These are phyloP conservation scores for Astragalus glycyphyllos DNA, from an alignment of 306 rosid genomes.

Conservation along the genomic window DNA sequence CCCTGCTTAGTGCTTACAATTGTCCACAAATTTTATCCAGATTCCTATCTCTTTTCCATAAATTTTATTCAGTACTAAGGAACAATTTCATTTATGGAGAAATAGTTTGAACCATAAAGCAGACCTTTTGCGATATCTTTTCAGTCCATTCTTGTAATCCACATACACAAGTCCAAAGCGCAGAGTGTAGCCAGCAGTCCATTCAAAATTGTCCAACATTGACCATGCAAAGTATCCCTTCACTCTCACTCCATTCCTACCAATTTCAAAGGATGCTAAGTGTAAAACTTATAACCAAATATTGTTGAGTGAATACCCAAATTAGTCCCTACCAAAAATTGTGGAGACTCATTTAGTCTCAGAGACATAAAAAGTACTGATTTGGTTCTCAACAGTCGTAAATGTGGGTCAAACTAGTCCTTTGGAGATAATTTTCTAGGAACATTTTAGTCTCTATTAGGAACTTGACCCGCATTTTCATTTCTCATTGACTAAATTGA, in stretches of 20 bases:
- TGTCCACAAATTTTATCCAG: no score
- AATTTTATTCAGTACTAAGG: background rate
- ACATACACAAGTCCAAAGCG: slow-evolving; percentile 68
- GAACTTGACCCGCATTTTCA: no score
- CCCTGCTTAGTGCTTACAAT: slow-evolving; percentile 15
- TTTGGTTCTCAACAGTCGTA: no score
- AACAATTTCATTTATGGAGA: slow-evolving; percentile 45
- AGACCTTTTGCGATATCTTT: slow-evolving; percentile 62
- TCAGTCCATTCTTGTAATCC: slow-evolving; percentile 59
- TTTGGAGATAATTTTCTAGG: no score
- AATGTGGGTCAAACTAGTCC: no score
- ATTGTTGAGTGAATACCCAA: background rate
- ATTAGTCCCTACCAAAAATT: no score
- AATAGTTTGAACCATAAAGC: slow-evolving; percentile 70
- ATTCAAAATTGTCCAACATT: slow-evolving; percentile 69
- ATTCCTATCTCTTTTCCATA: slow-evolving; percentile 6
- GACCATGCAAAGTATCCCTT: slow-evolving; percentile 81
- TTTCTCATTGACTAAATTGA: no score
- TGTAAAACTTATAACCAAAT: background rate
- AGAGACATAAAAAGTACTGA: no score
- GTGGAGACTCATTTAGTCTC: no score
- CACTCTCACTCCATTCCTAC: slow-evolving; percentile 66
- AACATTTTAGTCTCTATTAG: no score
- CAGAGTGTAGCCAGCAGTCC: slow-evolving; percentile 60
- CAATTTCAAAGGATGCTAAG: slow-evolving; percentile 25